Evolutionary conservation across 768 basidiomycete species (phyloP).

Genomic region (Udeniomyces megalosporus): DNA sequence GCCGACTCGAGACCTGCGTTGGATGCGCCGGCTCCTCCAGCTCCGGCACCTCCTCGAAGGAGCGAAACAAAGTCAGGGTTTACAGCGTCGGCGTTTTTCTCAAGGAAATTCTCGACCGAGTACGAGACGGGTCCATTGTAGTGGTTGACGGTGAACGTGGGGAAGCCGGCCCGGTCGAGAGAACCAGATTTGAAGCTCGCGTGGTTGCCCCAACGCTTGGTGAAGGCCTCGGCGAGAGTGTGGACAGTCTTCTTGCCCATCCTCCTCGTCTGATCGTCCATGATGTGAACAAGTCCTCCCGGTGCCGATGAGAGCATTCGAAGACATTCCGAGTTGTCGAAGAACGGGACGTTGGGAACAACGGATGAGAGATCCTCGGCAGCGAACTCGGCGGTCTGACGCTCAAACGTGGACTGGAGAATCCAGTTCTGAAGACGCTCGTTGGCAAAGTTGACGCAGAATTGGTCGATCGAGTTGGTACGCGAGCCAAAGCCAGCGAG

Average conservation of each 20-base stretch:
- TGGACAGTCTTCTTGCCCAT: constrained; percentile 79
- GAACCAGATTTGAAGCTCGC: constrained; percentile 71
- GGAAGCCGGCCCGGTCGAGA: constrained; percentile 57
- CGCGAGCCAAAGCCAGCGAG: constrained; percentile 42
- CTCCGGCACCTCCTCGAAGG: constrained; percentile 42
- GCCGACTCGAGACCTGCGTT: constrained; percentile 41
- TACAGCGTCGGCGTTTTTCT: constrained; percentile 70
- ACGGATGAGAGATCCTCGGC: constrained; percentile 59
- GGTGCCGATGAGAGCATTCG: constrained; percentile 69
- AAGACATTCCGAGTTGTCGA: constrained; percentile 80
- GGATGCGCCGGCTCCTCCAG: constrained; percentile 17
- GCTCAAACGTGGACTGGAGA: constrained; percentile 63
- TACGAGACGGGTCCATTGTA: constrained; percentile 85
- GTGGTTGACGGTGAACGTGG: constrained; percentile 81
- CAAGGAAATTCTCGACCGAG: constrained; percentile 74
- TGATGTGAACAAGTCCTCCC: constrained; percentile 86
- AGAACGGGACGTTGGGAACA: constrained; percentile 58
- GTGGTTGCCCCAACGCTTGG: constrained; percentile 88
- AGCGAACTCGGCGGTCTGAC: constrained; percentile 63
- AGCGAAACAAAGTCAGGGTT: constrained; percentile 87
- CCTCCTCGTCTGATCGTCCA: constrained; percentile 86
- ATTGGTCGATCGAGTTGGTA: constrained; percentile 85
- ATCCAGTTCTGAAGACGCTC: constrained; percentile 76
- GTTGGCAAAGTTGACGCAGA: constrained; percentile 91
- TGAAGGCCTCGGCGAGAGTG: constrained; percentile 86